These are phyloP conservation scores for Boechera divaricarpa DNA, from an alignment of 345 rosid species.

Conservation along the genomic window DNA sequence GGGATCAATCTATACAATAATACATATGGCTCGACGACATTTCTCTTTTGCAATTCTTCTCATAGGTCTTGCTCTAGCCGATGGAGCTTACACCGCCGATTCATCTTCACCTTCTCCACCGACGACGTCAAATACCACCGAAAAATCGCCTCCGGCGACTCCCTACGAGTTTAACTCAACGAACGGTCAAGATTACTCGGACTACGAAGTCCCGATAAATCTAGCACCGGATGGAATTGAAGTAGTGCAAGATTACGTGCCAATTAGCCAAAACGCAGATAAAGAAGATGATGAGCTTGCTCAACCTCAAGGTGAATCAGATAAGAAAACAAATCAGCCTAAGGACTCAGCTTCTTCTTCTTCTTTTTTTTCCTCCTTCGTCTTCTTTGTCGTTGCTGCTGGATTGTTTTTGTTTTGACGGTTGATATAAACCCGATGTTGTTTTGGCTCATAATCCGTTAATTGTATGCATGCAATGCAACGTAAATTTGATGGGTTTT, in stretches of 20 bases:
- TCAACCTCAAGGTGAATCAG: constrained; percentile 15
- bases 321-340: neutral
- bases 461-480: constrained; percentile 19
- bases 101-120: constrained; percentile 35
- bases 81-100: constrained; percentile 22
- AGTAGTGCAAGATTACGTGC: constrained; percentile 35
- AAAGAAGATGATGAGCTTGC: constrained; percentile 21
- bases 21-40: constrained; percentile 19
- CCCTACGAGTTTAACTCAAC: neutral
- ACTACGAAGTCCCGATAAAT: constrained; percentile 39
- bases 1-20: neutral
- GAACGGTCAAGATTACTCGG: constrained; percentile 33
- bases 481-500: neutral
- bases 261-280: neutral
- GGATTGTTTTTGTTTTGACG: constrained; percentile 25
- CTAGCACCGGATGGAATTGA: constrained; percentile 36
- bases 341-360: constrained; percentile 22
- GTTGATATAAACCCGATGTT: neutral
- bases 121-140: constrained; percentile 22
- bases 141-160: neutral
- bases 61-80: constrained; percentile 21
- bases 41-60: constrained; percentile 19
- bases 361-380: neutral
- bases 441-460: neutral
- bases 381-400: neutral